phyloP scores from a whole-genome alignment of 768 basidiomycete species.

The Filobasidium wieringae region DNA sequence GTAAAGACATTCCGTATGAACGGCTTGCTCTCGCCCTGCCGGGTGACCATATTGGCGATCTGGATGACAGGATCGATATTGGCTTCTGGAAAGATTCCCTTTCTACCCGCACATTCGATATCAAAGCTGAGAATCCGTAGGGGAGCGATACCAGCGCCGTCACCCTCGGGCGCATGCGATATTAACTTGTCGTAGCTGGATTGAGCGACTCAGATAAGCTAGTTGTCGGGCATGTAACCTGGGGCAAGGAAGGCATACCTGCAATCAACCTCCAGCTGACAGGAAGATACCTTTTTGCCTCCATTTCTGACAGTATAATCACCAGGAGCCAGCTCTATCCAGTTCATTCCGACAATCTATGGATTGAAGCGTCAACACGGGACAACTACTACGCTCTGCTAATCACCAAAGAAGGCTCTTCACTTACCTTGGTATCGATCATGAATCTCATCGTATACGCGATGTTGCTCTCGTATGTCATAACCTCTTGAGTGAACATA shows the following conservation, averaged over 20 bases:
- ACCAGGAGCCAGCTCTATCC: conserved; percentile 84
- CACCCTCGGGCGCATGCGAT: conserved; percentile 81
- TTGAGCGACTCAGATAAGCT: neutral
- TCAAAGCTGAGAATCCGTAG: conserved; percentile 91
- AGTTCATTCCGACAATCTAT: conserved; percentile 96
- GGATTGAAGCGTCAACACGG: neutral
- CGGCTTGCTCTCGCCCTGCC: conserved; percentile 84
- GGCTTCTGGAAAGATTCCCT: conserved; percentile 93
- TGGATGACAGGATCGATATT: conserved; percentile 88
- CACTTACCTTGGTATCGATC: conserved; percentile 83
- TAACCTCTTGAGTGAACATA: conserved; percentile 47
- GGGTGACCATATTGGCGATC: conserved; percentile 97
- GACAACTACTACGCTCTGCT: neutral
- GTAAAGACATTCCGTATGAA: conserved; percentile 97
- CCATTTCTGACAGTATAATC: conserved; percentile 57
- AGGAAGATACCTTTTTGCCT: conserved; percentile 57
- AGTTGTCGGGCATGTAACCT: neutral
- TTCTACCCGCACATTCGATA: conserved; percentile 96
- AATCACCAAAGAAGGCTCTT: neutral
- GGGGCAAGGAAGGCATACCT: conserved; percentile 44
- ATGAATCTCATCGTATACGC: conserved; percentile 84
- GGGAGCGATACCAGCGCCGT: conserved; percentile 86
- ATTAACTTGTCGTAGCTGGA: conserved; percentile 69
- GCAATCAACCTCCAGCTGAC: conserved; percentile 76
- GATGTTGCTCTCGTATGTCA: conserved; percentile 91